A percentile compares a stretch with the other conserved stretches of the same genome.
These are phyloP conservation scores for Ophiostoma pallidulum DNA, from an alignment of 2,329 filamentous ascomycete genomes.

Conservation along the genomic window DNA sequence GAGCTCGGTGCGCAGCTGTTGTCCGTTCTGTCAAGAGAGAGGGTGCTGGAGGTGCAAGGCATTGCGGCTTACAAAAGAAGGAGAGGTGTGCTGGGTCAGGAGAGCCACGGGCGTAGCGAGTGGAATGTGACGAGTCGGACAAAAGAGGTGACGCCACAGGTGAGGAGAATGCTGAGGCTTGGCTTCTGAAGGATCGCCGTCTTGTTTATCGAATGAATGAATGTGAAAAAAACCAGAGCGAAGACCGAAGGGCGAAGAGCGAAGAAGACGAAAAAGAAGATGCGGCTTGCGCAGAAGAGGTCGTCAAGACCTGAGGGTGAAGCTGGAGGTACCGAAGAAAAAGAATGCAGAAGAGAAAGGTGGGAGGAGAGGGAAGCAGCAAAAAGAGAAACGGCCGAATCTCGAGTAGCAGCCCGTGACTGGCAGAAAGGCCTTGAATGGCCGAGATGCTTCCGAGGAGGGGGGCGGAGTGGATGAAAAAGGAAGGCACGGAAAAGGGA, in stretches of 20 bases:
- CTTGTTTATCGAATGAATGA: background rate
- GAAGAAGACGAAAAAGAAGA: background rate
- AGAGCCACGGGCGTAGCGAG: too few species aligned
- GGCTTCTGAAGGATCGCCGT: background rate
- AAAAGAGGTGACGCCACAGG: background rate
- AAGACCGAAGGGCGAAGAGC: background rate
- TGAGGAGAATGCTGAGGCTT: background rate
- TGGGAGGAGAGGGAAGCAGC: too few species aligned
- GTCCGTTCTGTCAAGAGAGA: too few species aligned
- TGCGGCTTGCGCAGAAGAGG: slow-evolving; percentile 3
- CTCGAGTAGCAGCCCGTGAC: too few species aligned
- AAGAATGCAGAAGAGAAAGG: background rate
- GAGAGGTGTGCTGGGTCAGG: too few species aligned
- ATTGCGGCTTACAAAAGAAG: background rate
- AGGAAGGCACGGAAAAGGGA: slow-evolving; percentile 4
- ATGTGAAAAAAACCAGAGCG: background rate
- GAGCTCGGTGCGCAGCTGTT: too few species aligned
- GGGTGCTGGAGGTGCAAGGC: too few species aligned
- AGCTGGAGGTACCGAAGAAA: background rate
- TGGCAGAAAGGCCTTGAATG: slow-evolving; percentile 1
- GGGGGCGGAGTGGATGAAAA: background rate
- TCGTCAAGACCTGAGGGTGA: background rate
- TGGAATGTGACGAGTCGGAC: background rate
- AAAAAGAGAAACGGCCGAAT: background rate
- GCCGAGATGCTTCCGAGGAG: slow-evolving; percentile 9